Evolutionary conservation across 2,329 filamentous ascomycete genomes (phyloP).

Genomic region (Fusarium veterinarium): DNA sequence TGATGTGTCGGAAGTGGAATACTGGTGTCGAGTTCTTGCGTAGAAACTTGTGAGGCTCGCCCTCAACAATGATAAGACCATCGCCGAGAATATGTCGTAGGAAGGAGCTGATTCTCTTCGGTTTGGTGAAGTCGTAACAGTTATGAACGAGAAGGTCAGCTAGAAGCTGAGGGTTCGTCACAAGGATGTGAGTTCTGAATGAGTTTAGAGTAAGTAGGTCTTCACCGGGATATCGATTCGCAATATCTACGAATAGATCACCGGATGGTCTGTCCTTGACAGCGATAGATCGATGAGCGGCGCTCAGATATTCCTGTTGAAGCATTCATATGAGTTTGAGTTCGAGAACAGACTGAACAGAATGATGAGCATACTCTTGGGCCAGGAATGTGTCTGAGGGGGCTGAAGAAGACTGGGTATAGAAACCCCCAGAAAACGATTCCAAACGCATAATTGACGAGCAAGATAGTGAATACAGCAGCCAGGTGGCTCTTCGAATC

Average conservation of each 20-base stretch:
- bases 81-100: conserved; percentile 66
- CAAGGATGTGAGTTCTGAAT: conserved; percentile 28
- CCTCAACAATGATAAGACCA: conserved; percentile 73
- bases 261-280: conserved; percentile 40
- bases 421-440: conserved; percentile 32
- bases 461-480: conserved; percentile 16
- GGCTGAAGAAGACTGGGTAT: conserved; percentile 39
- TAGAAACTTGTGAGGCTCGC: conserved; percentile 76
- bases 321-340: background rate
- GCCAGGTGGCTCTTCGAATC: conserved; percentile 24
- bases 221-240: conserved; percentile 39
- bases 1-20: conserved; percentile 76
- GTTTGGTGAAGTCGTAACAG: conserved; percentile 67
- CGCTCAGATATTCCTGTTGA: conserved; percentile 32
- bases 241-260: conserved; percentile 43
- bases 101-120: conserved; percentile 57
- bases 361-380: conserved; percentile 23
- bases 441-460: conserved; percentile 37
- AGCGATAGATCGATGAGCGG: conserved; percentile 25
- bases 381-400: conserved; percentile 36
- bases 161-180: conserved; percentile 41
- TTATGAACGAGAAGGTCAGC: conserved; percentile 45
- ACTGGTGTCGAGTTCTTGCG: conserved; percentile 76
- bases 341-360: background rate
- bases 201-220: conserved; percentile 39